A percentile compares a stretch with the other conserved stretches of the same genome.
Evolutionary conservation across 495 filamentous ascomycete genomes (phyloP).

Genomic region (Penicillium silybi): DNA sequence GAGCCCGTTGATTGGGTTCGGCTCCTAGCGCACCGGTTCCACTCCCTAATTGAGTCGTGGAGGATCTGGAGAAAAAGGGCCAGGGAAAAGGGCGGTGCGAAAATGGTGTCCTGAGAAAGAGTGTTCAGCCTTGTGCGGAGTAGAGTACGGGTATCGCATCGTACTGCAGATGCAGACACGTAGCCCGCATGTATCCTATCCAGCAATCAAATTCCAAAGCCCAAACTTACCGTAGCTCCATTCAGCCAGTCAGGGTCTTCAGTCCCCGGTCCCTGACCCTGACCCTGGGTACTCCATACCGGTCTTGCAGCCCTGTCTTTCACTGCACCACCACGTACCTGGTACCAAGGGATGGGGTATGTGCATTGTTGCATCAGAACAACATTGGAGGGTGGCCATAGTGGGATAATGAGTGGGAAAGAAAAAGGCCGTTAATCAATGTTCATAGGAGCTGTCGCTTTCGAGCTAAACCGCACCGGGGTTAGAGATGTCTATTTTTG

Average conservation of each 20-base stretch:
- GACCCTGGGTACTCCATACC: conserved; percentile 8
- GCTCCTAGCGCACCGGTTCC: conserved; percentile 1
- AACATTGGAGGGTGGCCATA: neutral
- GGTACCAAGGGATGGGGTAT: conserved; percentile 19
- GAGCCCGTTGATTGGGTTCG: conserved; percentile 19
- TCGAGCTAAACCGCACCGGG: conserved; percentile 11
- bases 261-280: conserved; percentile 9
- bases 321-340: neutral
- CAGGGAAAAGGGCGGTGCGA: neutral
- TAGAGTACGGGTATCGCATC: too few relatives aligned
- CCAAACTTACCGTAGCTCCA: neutral
- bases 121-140: too few relatives aligned
- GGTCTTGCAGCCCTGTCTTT: conserved; percentile 1
- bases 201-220: neutral
- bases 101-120: too few relatives aligned
- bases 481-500: conserved; percentile 28
- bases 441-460: neutral
- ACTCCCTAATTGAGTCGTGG: conserved; percentile 7
- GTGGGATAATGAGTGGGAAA: too few relatives aligned
- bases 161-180: too few relatives aligned
- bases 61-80: conserved; percentile 11
- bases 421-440: too few relatives aligned
- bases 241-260: neutral
- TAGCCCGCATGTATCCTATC: neutral
- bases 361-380: conserved; percentile 11